Base-by-base conservation (phyloP, 331 rosid genomes). In the Spiraea crenata region DNA sequence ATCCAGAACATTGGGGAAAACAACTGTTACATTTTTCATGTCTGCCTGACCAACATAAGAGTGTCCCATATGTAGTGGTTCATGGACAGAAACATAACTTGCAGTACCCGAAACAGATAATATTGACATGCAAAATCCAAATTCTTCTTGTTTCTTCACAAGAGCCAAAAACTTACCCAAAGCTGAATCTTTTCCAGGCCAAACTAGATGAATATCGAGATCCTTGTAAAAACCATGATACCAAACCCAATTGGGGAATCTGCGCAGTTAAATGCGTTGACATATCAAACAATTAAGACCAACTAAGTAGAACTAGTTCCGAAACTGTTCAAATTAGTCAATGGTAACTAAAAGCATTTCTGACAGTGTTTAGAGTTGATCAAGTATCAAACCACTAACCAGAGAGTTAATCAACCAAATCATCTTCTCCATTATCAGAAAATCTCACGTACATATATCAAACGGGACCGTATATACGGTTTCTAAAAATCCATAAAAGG, bases 151-250 rank as follows among this genome's bases (percentile, higher is more conserved):
- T 25, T 25, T 25, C 31, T 25, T 25, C 31, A 25, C 31, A 25
- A 25, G 31, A 25, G 31, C 31, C 31, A 25, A 25, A 16, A 38
- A 16, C 86, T 77, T 75, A 93, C 99, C 99, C 61, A 88, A 80
- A 55, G 76, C 14, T n/a, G 76, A 78, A 89, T 95, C 99, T 83
- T 95, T 89, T 63, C 96, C 95, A 0, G 99, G 97, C 97, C 96
- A 88, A 80, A 93, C 77, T 61, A 93, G 67, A 89, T 77, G 88
- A 44, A 93, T 69, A 46, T 78, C 61, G 52, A 93, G 93, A 87
- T 83, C 79, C 74, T 85, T 88, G 88, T 87, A 93, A 70, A 67
- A 65, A 13, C 98, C 98, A 37, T 63, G 74, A 83, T 87, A 93
- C 19, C 90, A 92, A 15, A 93, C 85, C 98, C 98, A 93, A 20